Percentiles rank a stretch among this genome's conserved stretches.
These are phyloP conservation scores for Yarrowia divulgata DNA, from an alignment of 805 yeast genomes.

Conservation along the genomic window DNA sequence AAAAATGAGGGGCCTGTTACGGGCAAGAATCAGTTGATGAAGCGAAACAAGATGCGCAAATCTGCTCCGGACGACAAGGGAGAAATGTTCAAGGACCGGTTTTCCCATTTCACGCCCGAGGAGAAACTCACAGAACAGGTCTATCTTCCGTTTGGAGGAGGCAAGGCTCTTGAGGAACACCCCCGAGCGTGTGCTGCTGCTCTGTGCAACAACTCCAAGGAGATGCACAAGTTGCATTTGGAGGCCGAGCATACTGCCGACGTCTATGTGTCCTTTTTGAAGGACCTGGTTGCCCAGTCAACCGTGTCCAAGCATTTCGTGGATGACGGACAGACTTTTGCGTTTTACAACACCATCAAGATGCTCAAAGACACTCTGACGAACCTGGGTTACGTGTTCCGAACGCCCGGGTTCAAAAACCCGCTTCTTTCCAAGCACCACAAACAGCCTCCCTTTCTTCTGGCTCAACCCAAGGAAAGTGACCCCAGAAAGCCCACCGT, in stretches of 20 bases:
- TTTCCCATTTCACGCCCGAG: background rate
- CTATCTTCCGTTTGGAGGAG: background rate
- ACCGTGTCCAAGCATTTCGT: background rate
- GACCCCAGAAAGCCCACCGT: background rate
- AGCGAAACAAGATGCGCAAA: too few species aligned
- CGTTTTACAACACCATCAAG: background rate
- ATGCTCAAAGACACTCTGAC: background rate
- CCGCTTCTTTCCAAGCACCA: background rate
- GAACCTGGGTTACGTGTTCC: background rate
- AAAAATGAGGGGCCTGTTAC: background rate
- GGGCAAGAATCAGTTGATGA: background rate
- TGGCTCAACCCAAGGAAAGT: background rate
- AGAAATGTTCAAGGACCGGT: background rate
- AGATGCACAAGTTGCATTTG: background rate
- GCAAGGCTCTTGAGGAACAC: background rate
- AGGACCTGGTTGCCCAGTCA: background rate
- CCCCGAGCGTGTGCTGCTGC: background rate
- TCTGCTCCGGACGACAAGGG: background rate
- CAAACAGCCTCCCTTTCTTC: background rate
- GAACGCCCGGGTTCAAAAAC: background rate
- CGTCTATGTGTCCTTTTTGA: background rate
- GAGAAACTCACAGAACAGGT: background rate
- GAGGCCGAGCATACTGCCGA: background rate
- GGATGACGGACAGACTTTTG: background rate
- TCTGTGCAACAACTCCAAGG: background rate